Percentiles rank a stretch among this genome's conserved stretches.
Conservation (phyloP, 495 filamentous ascomycete species). For the Hypoxylon rickii region DNA sequence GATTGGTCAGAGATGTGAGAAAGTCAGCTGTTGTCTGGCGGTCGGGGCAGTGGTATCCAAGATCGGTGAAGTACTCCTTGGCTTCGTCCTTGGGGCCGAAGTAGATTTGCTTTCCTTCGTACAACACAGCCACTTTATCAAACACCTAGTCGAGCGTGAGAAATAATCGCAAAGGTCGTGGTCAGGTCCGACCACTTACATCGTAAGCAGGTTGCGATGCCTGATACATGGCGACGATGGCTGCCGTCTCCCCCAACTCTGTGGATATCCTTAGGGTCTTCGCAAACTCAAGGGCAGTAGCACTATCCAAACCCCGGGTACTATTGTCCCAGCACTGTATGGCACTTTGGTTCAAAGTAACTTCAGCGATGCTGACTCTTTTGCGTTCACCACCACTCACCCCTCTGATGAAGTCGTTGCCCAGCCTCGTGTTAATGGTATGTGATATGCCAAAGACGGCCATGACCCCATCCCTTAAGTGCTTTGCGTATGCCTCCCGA, state of each 20-base stretch:
- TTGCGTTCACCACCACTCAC: slow-evolving; percentile 64
- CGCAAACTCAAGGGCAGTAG: neutral
- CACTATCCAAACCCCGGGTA: slow-evolving; percentile 56
- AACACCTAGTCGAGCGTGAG: slow-evolving; percentile 72
- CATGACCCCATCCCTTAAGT: slow-evolving; percentile 71
- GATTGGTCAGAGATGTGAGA: slow-evolving; percentile 77
- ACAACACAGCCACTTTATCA: slow-evolving; percentile 65
- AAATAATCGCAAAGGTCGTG: slow-evolving; percentile 79
- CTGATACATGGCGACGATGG: slow-evolving; percentile 52
- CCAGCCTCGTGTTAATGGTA: slow-evolving; percentile 73
- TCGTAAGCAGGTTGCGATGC: slow-evolving; percentile 49
- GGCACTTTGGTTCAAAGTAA: slow-evolving; percentile 49
- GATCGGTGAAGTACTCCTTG: slow-evolving; percentile 60
- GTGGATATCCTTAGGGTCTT: neutral
- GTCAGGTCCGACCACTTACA: neutral
- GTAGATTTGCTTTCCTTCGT: slow-evolving; percentile 68
- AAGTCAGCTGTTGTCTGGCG: slow-evolving; percentile 77
- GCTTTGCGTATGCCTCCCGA: too few relatives aligned
- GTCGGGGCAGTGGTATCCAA: slow-evolving; percentile 67
- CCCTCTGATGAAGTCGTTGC: slow-evolving; percentile 78
- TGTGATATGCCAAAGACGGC: slow-evolving; percentile 70
- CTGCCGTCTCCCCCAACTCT: slow-evolving; percentile 41
- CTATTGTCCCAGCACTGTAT: slow-evolving; percentile 58
- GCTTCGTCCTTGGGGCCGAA: slow-evolving; percentile 61
- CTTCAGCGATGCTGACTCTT: slow-evolving; percentile 59